Evolutionary conservation across 23 red algal species (phyloP), one percentile per base, ranked within the genome.

Genomic region (Gracilaria vermiculophylla): DNA sequence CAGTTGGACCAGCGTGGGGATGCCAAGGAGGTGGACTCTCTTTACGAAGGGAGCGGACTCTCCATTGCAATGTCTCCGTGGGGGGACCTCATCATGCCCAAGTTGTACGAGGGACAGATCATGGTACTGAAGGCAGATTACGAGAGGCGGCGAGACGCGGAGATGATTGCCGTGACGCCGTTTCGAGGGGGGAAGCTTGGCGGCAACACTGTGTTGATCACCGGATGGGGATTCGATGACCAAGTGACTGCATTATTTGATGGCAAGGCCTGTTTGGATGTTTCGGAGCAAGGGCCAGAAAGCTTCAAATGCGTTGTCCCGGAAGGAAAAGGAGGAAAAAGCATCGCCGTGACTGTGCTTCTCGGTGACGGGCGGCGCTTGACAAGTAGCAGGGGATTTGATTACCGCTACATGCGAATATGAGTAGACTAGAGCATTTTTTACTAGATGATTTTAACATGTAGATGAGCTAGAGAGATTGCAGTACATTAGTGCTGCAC

Each of bases 41-140:
- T 91, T n/a, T 91, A 72, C 45, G 75, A 91, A 28, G 76, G 50
- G 0, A 73, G 75, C 44, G 90, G 90, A 34, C 40, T 93, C 19
- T 69, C 78, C 8, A 78, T 93, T 34, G 79, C 62, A 40, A 70
- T 85, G 90, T 48, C 51, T 14, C 79, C 90, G 24, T 84, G 56
- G 47, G 90, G 90, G 3, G 90, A 79, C 35, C 52, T 93, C 28
- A 34, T 85, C 19, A 93, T 93, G 90, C 90, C 90, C 16, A 55
- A 78, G 40, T 48, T 93, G 39, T 79, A 79, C 33, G 78, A 85
- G n/a, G 90, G 69, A 28, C 47, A 66, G 24, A 64, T 93, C 17
- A 71, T 85, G 78, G 67, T 78, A 3, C 17, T 93, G 70, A 31
- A 41, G 65, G 57, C 90, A 47, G 43, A 39, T 35, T 75, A 85